These are phyloP conservation scores for Ophiocordyceps robertsii DNA, from an alignment of 2,329 filamentous ascomycete species.

Conservation along the genomic window DNA sequence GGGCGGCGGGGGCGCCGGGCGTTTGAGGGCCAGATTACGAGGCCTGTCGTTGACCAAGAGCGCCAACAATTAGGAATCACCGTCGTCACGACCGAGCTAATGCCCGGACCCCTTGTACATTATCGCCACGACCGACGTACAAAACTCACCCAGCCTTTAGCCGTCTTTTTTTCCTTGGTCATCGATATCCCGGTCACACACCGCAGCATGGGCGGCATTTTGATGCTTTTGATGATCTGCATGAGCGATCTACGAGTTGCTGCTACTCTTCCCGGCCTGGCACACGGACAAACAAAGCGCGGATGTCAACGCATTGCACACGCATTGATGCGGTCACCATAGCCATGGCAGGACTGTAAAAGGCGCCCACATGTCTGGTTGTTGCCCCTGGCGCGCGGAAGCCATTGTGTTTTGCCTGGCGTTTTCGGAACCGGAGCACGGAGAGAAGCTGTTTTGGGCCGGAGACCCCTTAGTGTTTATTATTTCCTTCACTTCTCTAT, in stretches of 20 bases:
- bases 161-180: conserved; percentile 16
- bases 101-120: conserved; percentile 14
- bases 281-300: conserved; percentile 1
- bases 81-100: background rate
- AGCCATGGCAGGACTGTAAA: conserved; percentile 3
- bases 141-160: background rate
- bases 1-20: conserved; percentile 6
- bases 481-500: conserved; percentile 8
- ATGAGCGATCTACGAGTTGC: conserved; percentile 33
- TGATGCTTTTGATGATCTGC: conserved; percentile 31
- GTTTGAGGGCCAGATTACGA: conserved; percentile 24
- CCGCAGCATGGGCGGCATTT: conserved; percentile 9
- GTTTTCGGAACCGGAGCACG: conserved; percentile 14
- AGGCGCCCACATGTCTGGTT: conserved; percentile 6
- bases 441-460: conserved; percentile 8
- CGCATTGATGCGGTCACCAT: conserved; percentile 4
- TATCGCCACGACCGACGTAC: conserved; percentile 8
- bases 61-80: conserved; percentile 19
- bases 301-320: conserved; percentile 1
- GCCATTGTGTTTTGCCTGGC: conserved; percentile 19
- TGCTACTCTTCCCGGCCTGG: conserved; percentile 5
- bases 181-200: conserved; percentile 1
- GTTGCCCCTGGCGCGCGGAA: conserved; percentile 4
- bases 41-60: conserved; percentile 29
- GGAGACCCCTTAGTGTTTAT: conserved; percentile 8